These are phyloP conservation scores for Apophysomyces ossiformis DNA, from an alignment of 371 early-diverging fungal species.

Conservation along the genomic window DNA sequence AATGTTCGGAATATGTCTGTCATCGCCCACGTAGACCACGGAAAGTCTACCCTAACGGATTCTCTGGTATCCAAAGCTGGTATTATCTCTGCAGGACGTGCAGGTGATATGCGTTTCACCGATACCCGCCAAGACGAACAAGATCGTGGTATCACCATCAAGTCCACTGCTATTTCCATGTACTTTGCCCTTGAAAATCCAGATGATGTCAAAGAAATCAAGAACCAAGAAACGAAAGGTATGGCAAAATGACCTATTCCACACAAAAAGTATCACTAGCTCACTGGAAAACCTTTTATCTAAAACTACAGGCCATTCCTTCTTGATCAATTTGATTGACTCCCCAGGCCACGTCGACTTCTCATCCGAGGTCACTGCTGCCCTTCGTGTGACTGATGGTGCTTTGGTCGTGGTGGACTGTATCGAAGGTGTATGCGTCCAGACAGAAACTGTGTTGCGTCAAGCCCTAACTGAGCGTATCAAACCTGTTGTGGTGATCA, in stretches of 20 bases:
- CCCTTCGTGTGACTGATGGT: constrained; percentile 99
- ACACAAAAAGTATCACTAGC: not conserved
- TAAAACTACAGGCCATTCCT: constrained; percentile 42
- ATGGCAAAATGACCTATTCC: constrained; percentile 10
- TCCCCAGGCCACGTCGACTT: constrained; percentile 99
- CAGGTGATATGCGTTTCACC: constrained; percentile 96
- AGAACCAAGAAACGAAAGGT: constrained; percentile 84
- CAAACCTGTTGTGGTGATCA: constrained; percentile 97
- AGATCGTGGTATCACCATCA: constrained; percentile 99
- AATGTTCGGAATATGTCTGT: constrained; percentile 99
- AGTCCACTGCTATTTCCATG: constrained; percentile 99
- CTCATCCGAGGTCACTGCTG: constrained; percentile 99
- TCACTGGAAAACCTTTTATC: not conserved
- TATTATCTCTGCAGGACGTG: constrained; percentile 94
- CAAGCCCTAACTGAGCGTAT: constrained; percentile 98
- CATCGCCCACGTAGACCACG: constrained; percentile 99
- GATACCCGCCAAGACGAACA: constrained; percentile 99
- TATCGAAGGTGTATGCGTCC: constrained; percentile 99
- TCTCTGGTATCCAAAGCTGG: constrained; percentile 98
- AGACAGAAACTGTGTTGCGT: constrained; percentile 99
- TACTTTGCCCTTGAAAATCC: constrained; percentile 88
- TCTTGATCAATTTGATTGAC: constrained; percentile 99
- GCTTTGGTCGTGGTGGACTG: constrained; percentile 99
- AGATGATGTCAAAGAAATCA: constrained; percentile 85
- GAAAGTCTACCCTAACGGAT: constrained; percentile 96